Evolutionary conservation across 2,329 filamentous ascomycete species (phyloP).

Genomic region (Endocalyx cinctus): DNA sequence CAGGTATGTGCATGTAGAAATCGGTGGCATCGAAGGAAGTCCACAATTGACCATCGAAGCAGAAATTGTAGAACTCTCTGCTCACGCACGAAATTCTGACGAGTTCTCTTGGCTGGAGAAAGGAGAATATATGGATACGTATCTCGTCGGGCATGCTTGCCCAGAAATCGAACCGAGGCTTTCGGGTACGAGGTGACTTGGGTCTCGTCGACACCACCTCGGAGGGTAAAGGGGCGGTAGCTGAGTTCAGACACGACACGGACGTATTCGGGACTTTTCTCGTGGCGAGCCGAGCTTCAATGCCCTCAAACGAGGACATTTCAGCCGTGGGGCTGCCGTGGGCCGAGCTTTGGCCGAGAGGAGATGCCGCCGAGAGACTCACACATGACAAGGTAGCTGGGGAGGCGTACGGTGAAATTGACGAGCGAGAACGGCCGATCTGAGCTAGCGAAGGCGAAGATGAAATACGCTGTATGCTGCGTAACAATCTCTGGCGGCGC

Average conservation of each 20-base stretch:
- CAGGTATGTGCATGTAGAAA: constrained; percentile 84
- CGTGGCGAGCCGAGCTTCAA: constrained; percentile 46
- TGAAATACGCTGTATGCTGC: constrained; percentile 73
- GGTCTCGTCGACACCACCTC: constrained; percentile 49
- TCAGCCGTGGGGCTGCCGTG: constrained; percentile 37
- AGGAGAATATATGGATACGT: constrained; percentile 70
- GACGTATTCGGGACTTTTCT: constrained; percentile 51
- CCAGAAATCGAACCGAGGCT: constrained; percentile 65
- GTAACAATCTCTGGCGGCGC: constrained; percentile 64
- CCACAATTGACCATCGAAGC: constrained; percentile 96
- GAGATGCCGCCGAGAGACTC: constrained; percentile 42
- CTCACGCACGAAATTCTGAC: constrained; percentile 73
- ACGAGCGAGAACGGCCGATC: constrained; percentile 59
- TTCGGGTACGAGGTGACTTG: constrained; percentile 22
- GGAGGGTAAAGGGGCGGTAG: constrained; percentile 58
- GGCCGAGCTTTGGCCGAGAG: constrained; percentile 35
- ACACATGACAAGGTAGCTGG: constrained; percentile 50
- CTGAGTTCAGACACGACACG: constrained; percentile 32
- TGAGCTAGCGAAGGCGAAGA: constrained; percentile 70
- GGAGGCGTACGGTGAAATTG: constrained; percentile 62
- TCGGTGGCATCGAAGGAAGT: constrained; percentile 75
- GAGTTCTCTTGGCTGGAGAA: constrained; percentile 74
- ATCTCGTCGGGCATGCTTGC: constrained; percentile 76
- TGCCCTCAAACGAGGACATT: constrained; percentile 33
- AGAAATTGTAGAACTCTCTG: constrained; percentile 73